A percentile compares a stretch with the other conserved stretches of the same genome.
phyloP scores from a whole-genome alignment of 1,139 yeast genomes.

The Pichia cactophila region DNA sequence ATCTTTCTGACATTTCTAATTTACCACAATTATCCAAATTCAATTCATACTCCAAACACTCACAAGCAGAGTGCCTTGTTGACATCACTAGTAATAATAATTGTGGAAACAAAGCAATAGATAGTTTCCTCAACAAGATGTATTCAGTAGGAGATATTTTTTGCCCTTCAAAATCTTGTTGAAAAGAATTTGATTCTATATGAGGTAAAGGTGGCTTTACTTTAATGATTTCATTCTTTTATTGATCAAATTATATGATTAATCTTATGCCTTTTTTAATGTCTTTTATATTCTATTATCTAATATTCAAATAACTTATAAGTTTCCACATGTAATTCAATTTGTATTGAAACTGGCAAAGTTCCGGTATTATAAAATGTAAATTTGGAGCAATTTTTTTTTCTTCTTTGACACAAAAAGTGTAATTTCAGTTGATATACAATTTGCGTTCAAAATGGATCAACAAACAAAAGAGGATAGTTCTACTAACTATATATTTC shows the following conservation, averaged over 20 bases:
- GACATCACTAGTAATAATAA: not conserved
- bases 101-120: not conserved
- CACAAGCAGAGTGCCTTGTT: not conserved
- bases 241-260: not conserved
- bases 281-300: not conserved
- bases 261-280: not conserved
- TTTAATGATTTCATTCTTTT: not conserved
- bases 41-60: not conserved
- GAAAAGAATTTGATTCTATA: not conserved
- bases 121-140: not conserved
- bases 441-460: not conserved
- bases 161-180: not conserved
- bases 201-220: slow-evolving; percentile 8
- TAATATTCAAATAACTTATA: too few species aligned
- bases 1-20: not conserved
- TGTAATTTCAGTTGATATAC: too few species aligned
- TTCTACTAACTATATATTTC: not conserved
- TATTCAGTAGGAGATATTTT: not conserved
- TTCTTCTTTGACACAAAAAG: too few species aligned
- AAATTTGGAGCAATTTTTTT: too few species aligned
- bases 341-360: too few species aligned
- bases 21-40: not conserved
- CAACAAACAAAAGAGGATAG: too few species aligned
- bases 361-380: too few species aligned
- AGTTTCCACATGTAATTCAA: too few species aligned